These are phyloP conservation scores for Solanum paucissectum DNA, from an alignment of 257 asterid species.

Conservation along the genomic window DNA sequence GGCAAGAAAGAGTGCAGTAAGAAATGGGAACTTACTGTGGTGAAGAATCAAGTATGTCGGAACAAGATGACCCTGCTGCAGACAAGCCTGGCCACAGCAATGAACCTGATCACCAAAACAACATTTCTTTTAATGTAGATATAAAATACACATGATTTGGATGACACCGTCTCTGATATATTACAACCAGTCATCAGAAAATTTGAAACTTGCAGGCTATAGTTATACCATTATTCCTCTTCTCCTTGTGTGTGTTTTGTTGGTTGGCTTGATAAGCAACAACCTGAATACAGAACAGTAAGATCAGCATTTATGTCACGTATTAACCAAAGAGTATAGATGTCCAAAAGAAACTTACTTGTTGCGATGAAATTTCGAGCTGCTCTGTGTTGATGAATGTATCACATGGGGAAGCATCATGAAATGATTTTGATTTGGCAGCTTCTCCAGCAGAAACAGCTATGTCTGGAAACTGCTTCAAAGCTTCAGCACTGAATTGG, in stretches of 20 bases:
- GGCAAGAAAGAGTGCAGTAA: background rate
- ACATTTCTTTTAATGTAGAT: background rate
- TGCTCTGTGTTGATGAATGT: constrained; percentile 7
- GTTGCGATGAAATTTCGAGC: background rate
- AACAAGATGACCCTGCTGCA: constrained; percentile 13
- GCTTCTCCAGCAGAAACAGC: constrained; percentile 20
- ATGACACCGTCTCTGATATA: background rate
- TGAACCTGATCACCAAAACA: constrained; percentile 27
- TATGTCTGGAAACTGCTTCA: constrained; percentile 7
- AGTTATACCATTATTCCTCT: constrained; percentile 23
- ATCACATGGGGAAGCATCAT: constrained; percentile 15
- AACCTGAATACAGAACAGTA: constrained; percentile 4
- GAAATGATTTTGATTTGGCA: constrained; percentile 6
- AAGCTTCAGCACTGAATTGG: constrained; percentile 4
- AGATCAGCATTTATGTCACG: background rate
- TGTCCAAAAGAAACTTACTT: constrained; percentile 7
- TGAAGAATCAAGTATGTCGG: constrained; percentile 20
- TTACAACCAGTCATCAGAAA: background rate
- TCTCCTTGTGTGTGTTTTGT: constrained; percentile 10
- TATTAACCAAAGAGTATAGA: background rate
- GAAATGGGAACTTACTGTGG: constrained; percentile 15
- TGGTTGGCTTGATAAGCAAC: constrained; percentile 6
- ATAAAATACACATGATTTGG: background rate
- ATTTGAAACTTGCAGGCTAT: background rate
- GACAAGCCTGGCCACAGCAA: constrained; percentile 20